Conservation (phyloP, 495 filamentous ascomycete species). For the Daldinia concentrica region DNA sequence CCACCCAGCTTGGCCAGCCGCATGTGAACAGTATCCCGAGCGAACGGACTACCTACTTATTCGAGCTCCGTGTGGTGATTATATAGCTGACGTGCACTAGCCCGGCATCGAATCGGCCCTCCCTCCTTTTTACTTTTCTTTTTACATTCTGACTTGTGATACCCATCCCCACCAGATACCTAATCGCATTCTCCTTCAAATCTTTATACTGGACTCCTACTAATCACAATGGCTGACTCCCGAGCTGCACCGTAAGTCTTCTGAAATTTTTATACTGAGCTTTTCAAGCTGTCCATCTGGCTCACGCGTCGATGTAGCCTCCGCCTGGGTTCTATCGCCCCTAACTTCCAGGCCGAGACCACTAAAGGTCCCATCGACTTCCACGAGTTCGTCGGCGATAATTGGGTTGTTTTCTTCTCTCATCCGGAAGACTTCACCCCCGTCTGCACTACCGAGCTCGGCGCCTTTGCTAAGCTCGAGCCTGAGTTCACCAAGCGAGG, state of each 20-base stretch:
- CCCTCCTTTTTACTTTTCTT: slow-evolving; percentile 15
- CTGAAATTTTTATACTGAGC: not conserved
- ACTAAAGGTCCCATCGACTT: slow-evolving; percentile 93
- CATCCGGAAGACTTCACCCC: slow-evolving; percentile 95
- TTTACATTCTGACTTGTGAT: slow-evolving; percentile 22
- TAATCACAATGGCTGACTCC: slow-evolving; percentile 40
- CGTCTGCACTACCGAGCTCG: slow-evolving; percentile 98
- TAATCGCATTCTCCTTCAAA: not conserved
- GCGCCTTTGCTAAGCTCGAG: slow-evolving; percentile 96
- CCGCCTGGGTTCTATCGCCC: slow-evolving; percentile 88
- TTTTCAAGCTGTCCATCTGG: slow-evolving; percentile 2
- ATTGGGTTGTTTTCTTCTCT: slow-evolving; percentile 96
- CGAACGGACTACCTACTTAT: slow-evolving; percentile 6
- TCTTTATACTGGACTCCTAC: not conserved
- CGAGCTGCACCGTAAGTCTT: slow-evolving; percentile 43
- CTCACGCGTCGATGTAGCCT: slow-evolving; percentile 60
- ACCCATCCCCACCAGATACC: slow-evolving; percentile 14
- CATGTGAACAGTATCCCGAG: slow-evolving; percentile 20
- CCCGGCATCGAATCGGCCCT: slow-evolving; percentile 16
- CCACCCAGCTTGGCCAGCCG: slow-evolving; percentile 15
- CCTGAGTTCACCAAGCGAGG: slow-evolving; percentile 94
- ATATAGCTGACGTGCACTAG: slow-evolving; percentile 18
- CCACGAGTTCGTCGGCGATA: slow-evolving; percentile 95
- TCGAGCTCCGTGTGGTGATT: not conserved
- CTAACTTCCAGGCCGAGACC: slow-evolving; percentile 93